These are phyloP conservation scores for Ormosia semicastrata DNA, from an alignment of 306 rosid genomes.

Conservation along the genomic window DNA sequence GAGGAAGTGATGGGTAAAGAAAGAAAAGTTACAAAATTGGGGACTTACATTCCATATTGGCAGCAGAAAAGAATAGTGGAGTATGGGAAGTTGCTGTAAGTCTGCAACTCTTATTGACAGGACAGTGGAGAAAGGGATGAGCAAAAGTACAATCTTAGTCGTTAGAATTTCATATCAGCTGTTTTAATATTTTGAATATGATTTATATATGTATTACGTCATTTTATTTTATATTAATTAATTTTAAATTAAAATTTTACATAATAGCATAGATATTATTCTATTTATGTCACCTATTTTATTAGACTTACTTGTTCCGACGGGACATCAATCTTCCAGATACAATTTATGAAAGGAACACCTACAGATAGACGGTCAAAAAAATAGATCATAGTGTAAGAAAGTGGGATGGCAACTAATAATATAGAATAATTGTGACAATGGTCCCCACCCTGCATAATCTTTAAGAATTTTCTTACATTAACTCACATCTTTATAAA, in stretches of 20 bases:
- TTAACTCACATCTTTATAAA: background rate
- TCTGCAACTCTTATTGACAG: slow-evolving; percentile 23
- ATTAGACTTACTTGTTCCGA: no score
- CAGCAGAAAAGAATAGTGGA: background rate
- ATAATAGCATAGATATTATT: no score
- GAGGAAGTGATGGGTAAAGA: slow-evolving; percentile 7
- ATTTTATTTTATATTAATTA: no score
- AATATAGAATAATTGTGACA: slow-evolving; percentile 38
- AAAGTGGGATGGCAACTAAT: slow-evolving; percentile 37
- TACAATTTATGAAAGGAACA: slow-evolving; percentile 14
- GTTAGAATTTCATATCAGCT: no score
- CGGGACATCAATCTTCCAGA: no score
- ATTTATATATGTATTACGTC: no score
- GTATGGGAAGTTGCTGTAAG: background rate
- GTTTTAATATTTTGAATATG: no score
- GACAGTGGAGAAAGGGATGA: slow-evolving; percentile 25
- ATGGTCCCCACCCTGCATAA: slow-evolving; percentile 35
- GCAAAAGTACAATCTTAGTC: slow-evolving; percentile 24
- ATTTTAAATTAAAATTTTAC: no score
- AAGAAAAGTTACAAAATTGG: background rate
- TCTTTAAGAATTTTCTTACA: no score
- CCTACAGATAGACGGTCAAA: slow-evolving; percentile 21
- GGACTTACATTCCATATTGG: slow-evolving; percentile 14
- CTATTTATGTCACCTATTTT: no score
- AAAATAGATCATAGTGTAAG: slow-evolving; percentile 33